phyloP scores from a whole-genome alignment of 805 yeast species.

The Candida xyloterini region DNA sequence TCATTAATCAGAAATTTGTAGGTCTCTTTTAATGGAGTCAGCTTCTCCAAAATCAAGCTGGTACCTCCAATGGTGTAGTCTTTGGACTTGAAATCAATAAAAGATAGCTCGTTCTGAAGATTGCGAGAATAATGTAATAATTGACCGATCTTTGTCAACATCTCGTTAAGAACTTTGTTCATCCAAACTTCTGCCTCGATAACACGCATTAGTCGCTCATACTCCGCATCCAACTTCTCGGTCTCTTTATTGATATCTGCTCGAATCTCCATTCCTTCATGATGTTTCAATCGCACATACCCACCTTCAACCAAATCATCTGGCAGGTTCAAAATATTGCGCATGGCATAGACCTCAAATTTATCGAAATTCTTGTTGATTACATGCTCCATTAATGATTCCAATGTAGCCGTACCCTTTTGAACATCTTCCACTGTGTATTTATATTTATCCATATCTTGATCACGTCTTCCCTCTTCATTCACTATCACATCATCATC shows the following conservation, averaged over 20 bases:
- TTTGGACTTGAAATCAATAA: conserved; percentile 12
- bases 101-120: conserved; percentile 12
- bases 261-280: conserved; percentile 44
- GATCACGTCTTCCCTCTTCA: conserved; percentile 16
- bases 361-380: conserved; percentile 84
- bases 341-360: conserved; percentile 73
- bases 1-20: conserved; percentile 25
- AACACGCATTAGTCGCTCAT: conserved; percentile 32
- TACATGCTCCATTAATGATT: conserved; percentile 67
- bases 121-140: conserved; percentile 32
- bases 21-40: conserved; percentile 29
- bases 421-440: conserved; percentile 48
- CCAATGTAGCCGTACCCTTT: conserved; percentile 78
- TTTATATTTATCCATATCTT: conserved; percentile 4
- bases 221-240: conserved; percentile 22
- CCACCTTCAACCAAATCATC: conserved; percentile 61
- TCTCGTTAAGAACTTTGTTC: conserved; percentile 39
- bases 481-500: conserved; percentile 31
- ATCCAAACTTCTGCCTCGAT: conserved; percentile 44
- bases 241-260: conserved; percentile 18
- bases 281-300: conserved; percentile 66
- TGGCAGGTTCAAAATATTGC: conserved; percentile 76
- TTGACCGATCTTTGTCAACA: conserved; percentile 37
- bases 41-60: conserved; percentile 10
- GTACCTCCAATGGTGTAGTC: conserved; percentile 2